Base-by-base conservation (phyloP, 257 asterid species). In the Thymus quinquecostatus region DNA sequence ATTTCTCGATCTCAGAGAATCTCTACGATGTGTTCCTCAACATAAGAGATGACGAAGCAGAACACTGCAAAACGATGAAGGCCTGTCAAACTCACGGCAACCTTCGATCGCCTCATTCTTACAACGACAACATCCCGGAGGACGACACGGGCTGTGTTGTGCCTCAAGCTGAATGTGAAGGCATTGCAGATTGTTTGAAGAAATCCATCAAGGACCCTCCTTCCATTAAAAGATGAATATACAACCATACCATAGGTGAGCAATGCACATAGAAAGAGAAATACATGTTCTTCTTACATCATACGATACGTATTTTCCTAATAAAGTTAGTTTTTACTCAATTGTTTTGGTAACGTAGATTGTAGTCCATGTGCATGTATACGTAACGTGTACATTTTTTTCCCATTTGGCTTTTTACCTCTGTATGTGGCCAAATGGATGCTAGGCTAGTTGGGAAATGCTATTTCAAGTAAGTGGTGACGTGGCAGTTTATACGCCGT, bases 51-150 rank as follows among this genome's bases (percentile, higher is more conserved):
- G 98, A 95, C 36, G 98, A 95, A 85, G 98, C 98, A 13, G 98
- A 95, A 74, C 99, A 95, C 73, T 95, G 99, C 62, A 94, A 94
- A 88, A 94, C 99, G 5, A 94, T 94, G 99, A 91, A 86, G 84
- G 97, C 97, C 8, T 94, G 99, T 65, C 99, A 94, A 71, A 88
- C 89, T 51, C 96, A 83, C 2, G 97, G 97, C 30, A 85, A 85
- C 83, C 94, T 94, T 66, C 90, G 88, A 30, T 94, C 99, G 43
- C 99, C 99, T 14, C 99, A 94, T 82, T 78, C 95, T 0, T 58
- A 54, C 72, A 8, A 73, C 28, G 77, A 32, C 0, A 72, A 30
- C 44, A 84, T n/a, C 9, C 3, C 38, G 51, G 85, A 81, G 10
- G 92, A 85, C 6, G 87, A 78, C 53, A 4, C 71, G 5, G 87